phyloP scores from a whole-genome alignment of 257 asterid species.

The Thymus mandschuricus region DNA sequence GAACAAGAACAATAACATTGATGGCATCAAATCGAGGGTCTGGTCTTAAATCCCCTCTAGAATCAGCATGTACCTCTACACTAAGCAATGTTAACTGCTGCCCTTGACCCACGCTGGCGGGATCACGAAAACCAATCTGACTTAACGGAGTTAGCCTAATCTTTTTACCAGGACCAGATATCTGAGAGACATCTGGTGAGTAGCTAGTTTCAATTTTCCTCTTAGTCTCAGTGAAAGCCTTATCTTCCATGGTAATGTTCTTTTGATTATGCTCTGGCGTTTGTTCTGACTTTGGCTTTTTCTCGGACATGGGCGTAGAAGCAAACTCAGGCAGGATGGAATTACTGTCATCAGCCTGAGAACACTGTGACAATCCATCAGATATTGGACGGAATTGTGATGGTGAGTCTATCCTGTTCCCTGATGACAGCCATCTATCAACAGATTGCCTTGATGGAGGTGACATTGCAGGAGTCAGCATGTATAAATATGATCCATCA shows the following conservation, averaged over 20 bases:
- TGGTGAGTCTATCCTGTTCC: slow-evolving; percentile 32
- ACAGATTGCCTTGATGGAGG: slow-evolving; percentile 75
- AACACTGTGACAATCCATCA: slow-evolving; percentile 42
- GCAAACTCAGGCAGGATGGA: slow-evolving; percentile 43
- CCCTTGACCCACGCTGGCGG: slow-evolving; percentile 85
- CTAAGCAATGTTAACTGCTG: slow-evolving; percentile 90
- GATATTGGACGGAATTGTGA: slow-evolving; percentile 42
- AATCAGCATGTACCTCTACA: slow-evolving; percentile 85
- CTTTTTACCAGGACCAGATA: slow-evolving; percentile 82
- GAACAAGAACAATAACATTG: slow-evolving; percentile 63
- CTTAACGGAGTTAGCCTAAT: slow-evolving; percentile 80
- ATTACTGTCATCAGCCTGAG: slow-evolving; percentile 46
- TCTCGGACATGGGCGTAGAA: slow-evolving; percentile 33
- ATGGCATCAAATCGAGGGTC: slow-evolving; percentile 95
- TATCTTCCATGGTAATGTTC: slow-evolving; percentile 36
- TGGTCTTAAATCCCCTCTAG: slow-evolving; percentile 90
- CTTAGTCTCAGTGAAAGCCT: slow-evolving; percentile 35
- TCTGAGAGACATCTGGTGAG: slow-evolving; percentile 71
- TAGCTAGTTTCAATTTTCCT: slow-evolving; percentile 42
- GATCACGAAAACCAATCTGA: slow-evolving; percentile 89
- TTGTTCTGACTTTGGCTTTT: slow-evolving; percentile 33
- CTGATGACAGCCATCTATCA: slow-evolving; percentile 58
- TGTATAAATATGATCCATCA: slow-evolving; percentile 80
- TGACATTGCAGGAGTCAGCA: slow-evolving; percentile 71
- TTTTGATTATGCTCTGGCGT: slow-evolving; percentile 37